These are phyloP conservation scores for Ustilago lituana DNA, from an alignment of 1,284 basidiomycete species.

Conservation along the genomic window DNA sequence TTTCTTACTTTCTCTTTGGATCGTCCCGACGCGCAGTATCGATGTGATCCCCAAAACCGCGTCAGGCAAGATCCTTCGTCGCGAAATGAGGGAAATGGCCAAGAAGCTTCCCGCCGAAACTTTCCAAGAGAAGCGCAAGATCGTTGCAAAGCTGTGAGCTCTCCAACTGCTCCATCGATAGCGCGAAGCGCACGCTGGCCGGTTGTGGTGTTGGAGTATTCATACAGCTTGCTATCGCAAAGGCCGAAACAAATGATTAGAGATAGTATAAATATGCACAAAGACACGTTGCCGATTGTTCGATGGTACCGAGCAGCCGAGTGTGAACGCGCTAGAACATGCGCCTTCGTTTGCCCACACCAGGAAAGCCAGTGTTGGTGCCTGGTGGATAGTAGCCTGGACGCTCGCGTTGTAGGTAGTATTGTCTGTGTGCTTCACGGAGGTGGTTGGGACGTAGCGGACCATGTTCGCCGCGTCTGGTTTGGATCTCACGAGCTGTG, in stretches of 20 bases:
- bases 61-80: slow-evolving; percentile 56
- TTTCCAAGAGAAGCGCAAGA: slow-evolving; percentile 28
- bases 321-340: slow-evolving; percentile 54
- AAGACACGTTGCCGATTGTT: too few species aligned
- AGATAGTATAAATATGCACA: too few species aligned
- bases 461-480: slow-evolving; percentile 76
- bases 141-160: slow-evolving; percentile 29
- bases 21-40: slow-evolving; percentile 19
- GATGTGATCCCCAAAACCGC: slow-evolving; percentile 56
- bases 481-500: slow-evolving; percentile 79
- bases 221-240: slow-evolving; percentile 3
- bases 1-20: neutral
- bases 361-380: slow-evolving; percentile 48
- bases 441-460: slow-evolving; percentile 85
- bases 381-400: slow-evolving; percentile 62
- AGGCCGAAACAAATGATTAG: neutral
- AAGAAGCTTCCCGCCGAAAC: slow-evolving; percentile 41
- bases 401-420: slow-evolving; percentile 78
- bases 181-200: too few species aligned
- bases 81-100: slow-evolving; percentile 49
- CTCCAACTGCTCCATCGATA: too few species aligned
- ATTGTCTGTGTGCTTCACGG: slow-evolving; percentile 83
- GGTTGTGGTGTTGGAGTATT: neutral
- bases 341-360: slow-evolving; percentile 55
- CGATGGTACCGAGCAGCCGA: too few species aligned